These are phyloP conservation scores for Aspergillus tubingensis DNA, from an alignment of 2,329 filamentous ascomycete species.

Conservation along the genomic window DNA sequence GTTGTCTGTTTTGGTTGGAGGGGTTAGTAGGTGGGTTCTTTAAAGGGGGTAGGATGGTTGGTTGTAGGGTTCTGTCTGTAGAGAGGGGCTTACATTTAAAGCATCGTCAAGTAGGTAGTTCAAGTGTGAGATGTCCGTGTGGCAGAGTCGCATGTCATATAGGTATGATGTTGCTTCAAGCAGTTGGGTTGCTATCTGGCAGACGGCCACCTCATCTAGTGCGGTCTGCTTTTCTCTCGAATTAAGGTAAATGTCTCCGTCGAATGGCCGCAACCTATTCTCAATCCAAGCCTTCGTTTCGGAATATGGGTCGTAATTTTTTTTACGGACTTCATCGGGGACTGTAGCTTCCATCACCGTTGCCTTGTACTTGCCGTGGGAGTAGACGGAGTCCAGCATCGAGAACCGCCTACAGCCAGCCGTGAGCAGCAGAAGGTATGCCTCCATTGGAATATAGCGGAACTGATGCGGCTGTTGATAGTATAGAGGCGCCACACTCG, in stretches of 20 bases:
- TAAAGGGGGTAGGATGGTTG: not conserved
- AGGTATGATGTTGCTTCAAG: slow-evolving; percentile 31
- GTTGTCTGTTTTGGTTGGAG: not conserved
- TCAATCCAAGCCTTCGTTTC: too few relatives aligned
- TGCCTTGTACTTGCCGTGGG: slow-evolving; percentile 23
- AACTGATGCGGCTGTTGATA: too few relatives aligned
- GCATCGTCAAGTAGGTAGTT: slow-evolving; percentile 33
- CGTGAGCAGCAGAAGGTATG: slow-evolving; percentile 28
- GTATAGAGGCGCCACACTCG: not conserved
- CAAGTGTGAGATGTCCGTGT: slow-evolving; percentile 31
- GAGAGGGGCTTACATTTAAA: not conserved
- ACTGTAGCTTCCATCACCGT: slow-evolving; percentile 34
- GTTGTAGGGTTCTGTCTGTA: not conserved
- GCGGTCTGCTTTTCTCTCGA: not conserved
- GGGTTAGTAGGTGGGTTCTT: not conserved
- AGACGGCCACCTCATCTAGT: slow-evolving; percentile 25
- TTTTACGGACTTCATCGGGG: slow-evolving; percentile 17
- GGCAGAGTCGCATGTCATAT: slow-evolving; percentile 30
- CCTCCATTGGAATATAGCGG: slow-evolving; percentile 26
- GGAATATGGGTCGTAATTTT: not conserved
- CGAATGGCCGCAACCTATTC: too few relatives aligned
- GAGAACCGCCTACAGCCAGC: slow-evolving; percentile 30
- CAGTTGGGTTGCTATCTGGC: slow-evolving; percentile 34
- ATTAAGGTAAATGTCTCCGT: too few relatives aligned
- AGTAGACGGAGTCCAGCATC: slow-evolving; percentile 31